Conservation (phyloP, 805 yeast species). For the Helenozyma rhizophorensis region DNA sequence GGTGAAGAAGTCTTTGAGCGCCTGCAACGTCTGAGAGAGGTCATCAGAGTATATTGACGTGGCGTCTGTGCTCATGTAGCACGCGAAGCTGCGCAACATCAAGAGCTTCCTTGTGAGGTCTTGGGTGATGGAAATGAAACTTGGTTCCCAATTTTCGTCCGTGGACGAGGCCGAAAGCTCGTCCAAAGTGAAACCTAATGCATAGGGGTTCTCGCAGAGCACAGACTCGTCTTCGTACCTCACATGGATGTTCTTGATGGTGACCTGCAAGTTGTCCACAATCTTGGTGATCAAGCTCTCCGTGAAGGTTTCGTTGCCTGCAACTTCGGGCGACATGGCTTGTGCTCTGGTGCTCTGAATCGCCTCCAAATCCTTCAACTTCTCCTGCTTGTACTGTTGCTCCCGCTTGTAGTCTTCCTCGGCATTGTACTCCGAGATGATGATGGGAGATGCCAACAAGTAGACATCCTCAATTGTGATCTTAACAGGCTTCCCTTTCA, state of each 20-base stretch:
- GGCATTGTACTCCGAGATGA: conserved; percentile 48
- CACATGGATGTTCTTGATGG: conserved; percentile 85
- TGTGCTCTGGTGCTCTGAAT: conserved; percentile 45
- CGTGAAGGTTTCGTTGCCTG: conserved; percentile 74
- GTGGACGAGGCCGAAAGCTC: conserved; percentile 93
- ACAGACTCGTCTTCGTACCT: conserved; percentile 81
- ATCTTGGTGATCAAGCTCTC: conserved; percentile 85
- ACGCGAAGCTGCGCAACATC: conserved; percentile 66
- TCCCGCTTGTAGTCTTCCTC: conserved; percentile 59
- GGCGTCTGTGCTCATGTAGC: conserved; percentile 79
- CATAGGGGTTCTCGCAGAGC: conserved; percentile 70
- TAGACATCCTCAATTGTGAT: conserved; percentile 83
- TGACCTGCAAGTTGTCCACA: conserved; percentile 86
- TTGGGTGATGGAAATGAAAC: conserved; percentile 71
- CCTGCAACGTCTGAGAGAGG: conserved; percentile 43
- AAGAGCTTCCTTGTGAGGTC: conserved; percentile 70
- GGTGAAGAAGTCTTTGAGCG: conserved; percentile 44
- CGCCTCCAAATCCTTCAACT: conserved; percentile 62
- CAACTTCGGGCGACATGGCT: conserved; percentile 29
- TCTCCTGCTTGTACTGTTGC: conserved; percentile 59
- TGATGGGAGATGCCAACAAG: conserved; percentile 72
- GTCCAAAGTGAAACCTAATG: conserved; percentile 76
- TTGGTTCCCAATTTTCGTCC: conserved; percentile 78
- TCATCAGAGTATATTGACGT: conserved; percentile 44
- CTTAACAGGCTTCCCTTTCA: conserved; percentile 89